A percentile compares a stretch with the other conserved stretches of the same genome.
phyloP scores from a whole-genome alignment of 805 yeast genomes.

The Yarrowia hollandica region DNA sequence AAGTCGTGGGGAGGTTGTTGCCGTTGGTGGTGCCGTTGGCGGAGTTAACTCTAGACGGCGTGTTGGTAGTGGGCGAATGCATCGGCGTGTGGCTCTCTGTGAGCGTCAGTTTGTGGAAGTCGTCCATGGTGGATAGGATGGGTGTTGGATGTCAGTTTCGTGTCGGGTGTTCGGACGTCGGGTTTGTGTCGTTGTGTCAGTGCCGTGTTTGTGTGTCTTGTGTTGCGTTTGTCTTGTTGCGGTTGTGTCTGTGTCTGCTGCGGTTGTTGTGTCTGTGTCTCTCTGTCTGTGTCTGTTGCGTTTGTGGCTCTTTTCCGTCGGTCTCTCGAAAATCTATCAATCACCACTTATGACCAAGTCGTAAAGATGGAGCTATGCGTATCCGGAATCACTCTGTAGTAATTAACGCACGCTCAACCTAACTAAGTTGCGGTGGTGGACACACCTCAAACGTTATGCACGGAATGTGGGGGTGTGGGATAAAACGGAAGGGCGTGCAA shows the following conservation, averaged over 20 bases:
- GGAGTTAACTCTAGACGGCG: constrained; percentile 1
- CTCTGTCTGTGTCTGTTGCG: not conserved
- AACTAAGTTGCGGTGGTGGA: constrained; percentile 26
- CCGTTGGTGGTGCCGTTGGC: not conserved
- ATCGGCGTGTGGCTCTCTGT: constrained; percentile 21
- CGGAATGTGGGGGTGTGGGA: constrained; percentile 5
- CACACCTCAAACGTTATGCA: not conserved
- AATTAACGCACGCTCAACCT: constrained; percentile 8
- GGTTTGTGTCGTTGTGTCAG: no score
- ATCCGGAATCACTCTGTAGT: no score
- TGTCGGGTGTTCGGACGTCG: no score
- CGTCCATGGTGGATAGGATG: not conserved
- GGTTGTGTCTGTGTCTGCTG: no score
- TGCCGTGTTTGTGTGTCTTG: no score
- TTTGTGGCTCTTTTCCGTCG: not conserved
- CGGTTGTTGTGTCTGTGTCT: not conserved
- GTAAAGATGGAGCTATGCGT: no score
- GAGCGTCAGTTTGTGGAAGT: constrained; percentile 23
- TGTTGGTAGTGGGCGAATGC: not conserved
- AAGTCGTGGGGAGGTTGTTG: no score
- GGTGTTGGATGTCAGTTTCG: no score
- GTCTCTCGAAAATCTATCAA: no score
- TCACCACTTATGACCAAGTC: no score
- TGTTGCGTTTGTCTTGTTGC: no score
- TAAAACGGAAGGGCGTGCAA: not conserved